phyloP scores from a whole-genome alignment of 805 yeast species.

The Saccharomycopsis babjevae region DNA sequence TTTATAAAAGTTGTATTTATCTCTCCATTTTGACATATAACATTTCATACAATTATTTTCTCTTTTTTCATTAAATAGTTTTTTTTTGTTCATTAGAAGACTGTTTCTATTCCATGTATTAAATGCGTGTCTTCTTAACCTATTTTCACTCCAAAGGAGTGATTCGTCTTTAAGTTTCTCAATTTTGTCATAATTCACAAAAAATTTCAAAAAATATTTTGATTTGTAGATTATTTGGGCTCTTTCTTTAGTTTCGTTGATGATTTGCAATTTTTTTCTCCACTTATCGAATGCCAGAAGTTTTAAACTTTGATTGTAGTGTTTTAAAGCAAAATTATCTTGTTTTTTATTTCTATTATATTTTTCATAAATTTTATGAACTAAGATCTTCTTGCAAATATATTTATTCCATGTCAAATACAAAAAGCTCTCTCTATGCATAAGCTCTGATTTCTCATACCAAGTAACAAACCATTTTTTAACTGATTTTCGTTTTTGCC shows the following conservation, averaged over 20 bases:
- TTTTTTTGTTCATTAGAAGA: background rate
- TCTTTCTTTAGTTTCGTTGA: background rate
- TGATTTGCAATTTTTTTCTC: background rate
- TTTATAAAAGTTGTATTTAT: background rate
- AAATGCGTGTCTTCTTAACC: background rate
- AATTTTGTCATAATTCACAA: background rate
- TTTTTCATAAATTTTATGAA: slow-evolving; percentile 4
- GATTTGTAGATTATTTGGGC: background rate
- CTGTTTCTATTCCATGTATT: background rate
- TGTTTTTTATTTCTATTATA: background rate
- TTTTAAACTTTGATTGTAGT: background rate
- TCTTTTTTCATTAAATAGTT: background rate
- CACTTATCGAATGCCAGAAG: background rate
- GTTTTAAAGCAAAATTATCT: background rate
- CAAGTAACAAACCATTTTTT: slow-evolving; percentile 10
- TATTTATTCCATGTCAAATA: slow-evolving; percentile 9
- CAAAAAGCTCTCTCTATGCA: background rate
- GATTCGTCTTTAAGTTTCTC: background rate
- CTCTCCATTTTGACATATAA: background rate
- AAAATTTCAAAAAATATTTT: background rate
- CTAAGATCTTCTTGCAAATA: slow-evolving; percentile 6
- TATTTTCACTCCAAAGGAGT: background rate
- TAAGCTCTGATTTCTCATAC: slow-evolving; percentile 1
- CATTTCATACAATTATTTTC: background rate
- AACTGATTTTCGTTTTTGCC: slow-evolving; percentile 6